These are phyloP conservation scores for Colletotrichum sp. DNA, from an alignment of 2,329 filamentous ascomycete genomes.

Conservation along the genomic window DNA sequence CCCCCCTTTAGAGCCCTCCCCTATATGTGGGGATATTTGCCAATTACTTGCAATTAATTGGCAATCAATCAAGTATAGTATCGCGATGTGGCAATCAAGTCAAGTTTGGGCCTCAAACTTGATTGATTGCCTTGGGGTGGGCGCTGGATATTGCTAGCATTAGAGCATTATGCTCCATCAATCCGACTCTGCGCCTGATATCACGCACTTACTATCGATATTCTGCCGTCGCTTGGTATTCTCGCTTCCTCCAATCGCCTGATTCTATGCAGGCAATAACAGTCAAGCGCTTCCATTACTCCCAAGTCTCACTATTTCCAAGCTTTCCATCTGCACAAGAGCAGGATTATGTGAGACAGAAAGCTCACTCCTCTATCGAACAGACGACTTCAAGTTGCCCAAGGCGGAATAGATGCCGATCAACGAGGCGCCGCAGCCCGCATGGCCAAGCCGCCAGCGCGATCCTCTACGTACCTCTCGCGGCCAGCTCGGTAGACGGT, in stretches of 20 bases:
- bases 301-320: neutral
- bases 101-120: too few relatives aligned
- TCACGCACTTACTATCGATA: neutral
- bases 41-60: too few relatives aligned
- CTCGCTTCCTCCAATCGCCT: neutral
- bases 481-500: neutral
- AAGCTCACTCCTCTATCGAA: neutral
- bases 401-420: conserved; percentile 10
- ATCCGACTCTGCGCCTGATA: neutral
- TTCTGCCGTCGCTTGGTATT: neutral
- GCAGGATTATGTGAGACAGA: neutral
- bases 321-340: neutral
- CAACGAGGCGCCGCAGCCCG: neutral
- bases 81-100: too few relatives aligned
- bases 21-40: too few relatives aligned
- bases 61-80: too few relatives aligned
- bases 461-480: neutral
- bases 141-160: too few relatives aligned
- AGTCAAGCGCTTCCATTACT: neutral
- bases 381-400: neutral
- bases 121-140: too few relatives aligned
- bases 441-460: neutral
- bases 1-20: too few relatives aligned
- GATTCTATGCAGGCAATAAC: neutral
- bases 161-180: accelerated